Percentiles rank a stretch among this genome's conserved stretches.
Evolutionary conservation across 306 rosid species (phyloP).

Genomic region (Geum urbanum): DNA sequence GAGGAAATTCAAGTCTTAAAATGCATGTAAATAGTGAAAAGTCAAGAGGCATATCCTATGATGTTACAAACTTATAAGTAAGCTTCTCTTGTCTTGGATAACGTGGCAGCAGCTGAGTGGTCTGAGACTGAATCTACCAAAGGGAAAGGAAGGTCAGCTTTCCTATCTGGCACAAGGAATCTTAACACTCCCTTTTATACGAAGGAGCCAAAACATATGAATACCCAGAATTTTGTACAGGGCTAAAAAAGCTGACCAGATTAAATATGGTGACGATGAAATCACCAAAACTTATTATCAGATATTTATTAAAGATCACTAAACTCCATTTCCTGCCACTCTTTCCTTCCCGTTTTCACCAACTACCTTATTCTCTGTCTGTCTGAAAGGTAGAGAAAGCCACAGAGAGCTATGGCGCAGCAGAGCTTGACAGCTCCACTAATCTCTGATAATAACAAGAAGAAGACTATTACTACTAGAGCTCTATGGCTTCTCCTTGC

Average conservation of each 20-base stretch:
- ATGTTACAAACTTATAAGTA: background rate
- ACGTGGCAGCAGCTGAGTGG: background rate
- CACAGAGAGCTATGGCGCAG: conserved; percentile 11
- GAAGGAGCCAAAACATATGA: background rate
- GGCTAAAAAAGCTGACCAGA: background rate
- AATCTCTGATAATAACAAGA: background rate
- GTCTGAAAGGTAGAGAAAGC: background rate
- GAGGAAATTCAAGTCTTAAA: background rate
- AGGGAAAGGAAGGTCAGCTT: background rate
- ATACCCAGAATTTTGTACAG: background rate
- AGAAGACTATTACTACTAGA: background rate
- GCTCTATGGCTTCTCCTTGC: conserved; percentile 29
- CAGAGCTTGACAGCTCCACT: conserved; percentile 40
- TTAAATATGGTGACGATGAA: background rate
- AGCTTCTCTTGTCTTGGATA: background rate
- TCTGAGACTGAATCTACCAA: background rate
- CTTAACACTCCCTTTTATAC: background rate
- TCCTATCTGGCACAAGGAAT: background rate
- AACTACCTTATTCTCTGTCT: background rate
- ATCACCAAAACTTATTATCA: background rate
- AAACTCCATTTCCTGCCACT: background rate
- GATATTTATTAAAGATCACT: background rate
- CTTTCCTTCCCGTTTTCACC: background rate
- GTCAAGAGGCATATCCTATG: background rate
- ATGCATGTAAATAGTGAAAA: background rate